Evolutionary conservation across 2,329 filamentous ascomycete genomes (phyloP).

Genomic region (Geosmithia flava): DNA sequence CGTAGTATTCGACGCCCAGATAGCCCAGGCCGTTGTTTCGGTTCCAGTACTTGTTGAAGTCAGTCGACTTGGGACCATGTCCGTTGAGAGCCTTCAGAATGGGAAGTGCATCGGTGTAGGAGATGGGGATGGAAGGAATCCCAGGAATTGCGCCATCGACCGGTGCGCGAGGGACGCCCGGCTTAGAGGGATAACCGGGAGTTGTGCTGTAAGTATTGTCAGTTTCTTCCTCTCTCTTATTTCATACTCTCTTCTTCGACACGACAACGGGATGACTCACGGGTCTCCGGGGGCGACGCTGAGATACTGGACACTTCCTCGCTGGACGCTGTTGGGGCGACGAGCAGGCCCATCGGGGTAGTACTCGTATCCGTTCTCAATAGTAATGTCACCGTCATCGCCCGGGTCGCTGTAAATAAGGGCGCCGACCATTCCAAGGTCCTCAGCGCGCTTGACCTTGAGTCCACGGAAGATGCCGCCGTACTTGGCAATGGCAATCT

Average conservation of each 20-base stretch:
- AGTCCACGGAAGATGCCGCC: constrained; percentile 67
- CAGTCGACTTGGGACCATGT: constrained; percentile 64
- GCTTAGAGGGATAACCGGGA: constrained; percentile 85
- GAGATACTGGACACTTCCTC: constrained; percentile 75
- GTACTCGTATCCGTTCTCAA: constrained; percentile 57
- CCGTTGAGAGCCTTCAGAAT: constrained; percentile 86
- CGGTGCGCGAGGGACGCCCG: constrained; percentile 66
- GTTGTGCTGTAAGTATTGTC: constrained; percentile 45
- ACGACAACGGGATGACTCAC: constrained; percentile 11
- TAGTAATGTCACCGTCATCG: constrained; percentile 66
- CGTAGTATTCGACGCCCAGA: constrained; percentile 73
- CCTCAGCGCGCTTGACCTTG: constrained; percentile 74
- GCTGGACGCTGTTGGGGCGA: constrained; percentile 79
- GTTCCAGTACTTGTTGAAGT: constrained; percentile 62
- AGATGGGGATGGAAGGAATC: constrained; percentile 87
- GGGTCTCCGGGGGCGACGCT: constrained; percentile 62
- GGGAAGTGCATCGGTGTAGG: constrained; percentile 74
- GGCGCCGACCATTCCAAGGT: constrained; percentile 73
- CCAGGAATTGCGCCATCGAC: constrained; percentile 59
- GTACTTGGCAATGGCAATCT: constrained; percentile 72
- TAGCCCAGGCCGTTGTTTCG: constrained; percentile 60
- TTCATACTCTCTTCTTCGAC: not conserved
- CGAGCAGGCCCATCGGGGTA: constrained; percentile 78
- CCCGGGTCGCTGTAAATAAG: constrained; percentile 78
- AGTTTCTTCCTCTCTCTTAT: constrained; percentile 2